Conservation (phyloP, 2,329 filamentous ascomycete genomes). For the Calcarisporium arbuscula region DNA sequence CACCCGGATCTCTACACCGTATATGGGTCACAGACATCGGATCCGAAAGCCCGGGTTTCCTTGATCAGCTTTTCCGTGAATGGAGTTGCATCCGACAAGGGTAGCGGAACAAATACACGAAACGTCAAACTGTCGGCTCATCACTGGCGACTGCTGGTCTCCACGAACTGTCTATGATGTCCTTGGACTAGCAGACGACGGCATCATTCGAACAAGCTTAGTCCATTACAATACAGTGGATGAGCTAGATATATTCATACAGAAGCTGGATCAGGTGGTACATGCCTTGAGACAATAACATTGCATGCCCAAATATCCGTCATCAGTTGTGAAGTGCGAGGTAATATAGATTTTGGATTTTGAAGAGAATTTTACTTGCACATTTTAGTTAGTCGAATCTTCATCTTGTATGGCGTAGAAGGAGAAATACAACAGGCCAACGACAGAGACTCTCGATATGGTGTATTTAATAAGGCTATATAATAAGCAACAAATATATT, state of each 20-base stretch:
- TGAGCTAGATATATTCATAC: conserved; percentile 1
- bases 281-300: not conserved
- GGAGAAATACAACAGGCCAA: too few species aligned
- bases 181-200: conserved; percentile 2
- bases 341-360: too few species aligned
- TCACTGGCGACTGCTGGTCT: not conserved
- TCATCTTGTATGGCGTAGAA: too few species aligned
- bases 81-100: conserved; percentile 1
- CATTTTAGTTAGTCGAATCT: too few species aligned
- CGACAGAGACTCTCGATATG: too few species aligned
- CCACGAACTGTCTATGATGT: too few species aligned
- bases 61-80: conserved; percentile 5
- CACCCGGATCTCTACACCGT: conserved; percentile 5
- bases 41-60: conserved; percentile 1
- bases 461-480: too few species aligned
- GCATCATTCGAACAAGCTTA: not conserved
- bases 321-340: too few species aligned
- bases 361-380: too few species aligned
- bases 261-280: conserved; percentile 1
- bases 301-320: too few species aligned
- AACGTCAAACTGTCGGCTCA: not conserved
- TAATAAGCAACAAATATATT: too few species aligned
- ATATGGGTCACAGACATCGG: conserved; percentile 5
- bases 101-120: too few species aligned
- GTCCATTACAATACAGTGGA: conserved; percentile 5